These are phyloP conservation scores for Intubia oerlemansii DNA, from an alignment of 2,329 filamentous ascomycete species.

Conservation along the genomic window DNA sequence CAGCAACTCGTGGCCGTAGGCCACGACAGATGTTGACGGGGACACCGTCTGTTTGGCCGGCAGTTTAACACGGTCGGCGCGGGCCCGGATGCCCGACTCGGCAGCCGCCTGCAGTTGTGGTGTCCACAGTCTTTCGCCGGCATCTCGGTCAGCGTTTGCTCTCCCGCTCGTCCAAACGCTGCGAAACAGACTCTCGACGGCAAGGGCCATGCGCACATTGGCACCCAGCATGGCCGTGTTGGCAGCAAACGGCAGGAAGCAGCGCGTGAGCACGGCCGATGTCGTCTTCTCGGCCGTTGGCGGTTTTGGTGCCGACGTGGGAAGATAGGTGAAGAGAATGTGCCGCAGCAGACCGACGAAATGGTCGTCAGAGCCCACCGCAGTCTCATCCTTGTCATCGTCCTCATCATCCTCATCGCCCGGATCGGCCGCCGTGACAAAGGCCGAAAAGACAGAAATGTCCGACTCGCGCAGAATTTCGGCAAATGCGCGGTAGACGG, in stretches of 20 bases:
- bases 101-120: conserved; percentile 18
- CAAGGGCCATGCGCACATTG: conserved; percentile 50
- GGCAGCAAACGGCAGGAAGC: conserved; percentile 45
- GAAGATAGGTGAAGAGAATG: conserved; percentile 21
- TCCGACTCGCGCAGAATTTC: conserved; percentile 34
- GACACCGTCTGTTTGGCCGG: background rate
- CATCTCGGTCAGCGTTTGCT: conserved; percentile 13
- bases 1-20: conserved; percentile 20
- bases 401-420: too few relatives aligned
- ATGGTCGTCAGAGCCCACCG: conserved; percentile 14
- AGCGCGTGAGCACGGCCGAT: conserved; percentile 25
- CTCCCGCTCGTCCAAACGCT: conserved; percentile 18
- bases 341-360: conserved; percentile 24
- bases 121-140: conserved; percentile 15
- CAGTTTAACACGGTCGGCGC: conserved; percentile 21
- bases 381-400: too few relatives aligned
- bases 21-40: conserved; percentile 12
- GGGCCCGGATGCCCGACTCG: conserved; percentile 24
- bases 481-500: conserved; percentile 37
- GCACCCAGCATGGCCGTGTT: conserved; percentile 37
- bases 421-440: conserved; percentile 15
- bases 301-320: conserved; percentile 21
- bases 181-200: conserved; percentile 43
- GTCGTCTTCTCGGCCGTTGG: conserved; percentile 18
- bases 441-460: conserved; percentile 31